Base-by-base conservation (phyloP, 768 basidiomycete genomes). In the Tulasnella calospora region DNA sequence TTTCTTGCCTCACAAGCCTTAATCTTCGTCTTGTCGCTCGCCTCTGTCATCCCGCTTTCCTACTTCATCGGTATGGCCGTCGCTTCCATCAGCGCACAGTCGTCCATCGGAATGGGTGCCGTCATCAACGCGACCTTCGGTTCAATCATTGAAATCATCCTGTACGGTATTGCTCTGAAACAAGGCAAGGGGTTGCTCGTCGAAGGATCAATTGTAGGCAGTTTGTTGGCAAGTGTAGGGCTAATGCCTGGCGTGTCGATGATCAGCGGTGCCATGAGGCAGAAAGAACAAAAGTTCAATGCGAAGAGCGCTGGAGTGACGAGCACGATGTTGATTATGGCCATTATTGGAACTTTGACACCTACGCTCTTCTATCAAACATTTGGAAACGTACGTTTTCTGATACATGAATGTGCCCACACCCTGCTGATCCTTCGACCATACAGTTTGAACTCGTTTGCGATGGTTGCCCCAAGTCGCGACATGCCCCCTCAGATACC, bases 1-100 rank as follows among this genome's bases (percentile, higher is more conserved):
- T 84, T 92, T 81, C 83, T 99, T 78, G 88, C 94, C 9, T 91
- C 91, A 0, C 91, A 91, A 72, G 89, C 88, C 3, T 85, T 94
- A 81, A 92, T 99, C 82, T 99, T 99, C 84, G 80, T 94, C 67
- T 85, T 96, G 81, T 89, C 92, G 81, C 87, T 99, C 69, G 89
- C 93, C 36, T 94, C 94, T 81, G 95, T 99, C 82, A 99, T 99
- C 81, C 98, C 98, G 0, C 88, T 99, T 27, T 96, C 94, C 10
- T 99, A 99, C 87, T 99, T 99, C 86, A 99, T 99, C 82, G 98
- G 98, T 23, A 98, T 98, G 98, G 98, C 98, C 10, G 98, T 99
- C 79, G 98, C 98, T 3, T 96, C 94, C 67, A 99, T 99, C 82
- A 95, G 93, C n/a, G 98, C 98, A 0, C 98, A 99, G 83, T 96